Conservation (phyloP, 768 basidiomycete species). For the Leccinum variicolor region DNA sequence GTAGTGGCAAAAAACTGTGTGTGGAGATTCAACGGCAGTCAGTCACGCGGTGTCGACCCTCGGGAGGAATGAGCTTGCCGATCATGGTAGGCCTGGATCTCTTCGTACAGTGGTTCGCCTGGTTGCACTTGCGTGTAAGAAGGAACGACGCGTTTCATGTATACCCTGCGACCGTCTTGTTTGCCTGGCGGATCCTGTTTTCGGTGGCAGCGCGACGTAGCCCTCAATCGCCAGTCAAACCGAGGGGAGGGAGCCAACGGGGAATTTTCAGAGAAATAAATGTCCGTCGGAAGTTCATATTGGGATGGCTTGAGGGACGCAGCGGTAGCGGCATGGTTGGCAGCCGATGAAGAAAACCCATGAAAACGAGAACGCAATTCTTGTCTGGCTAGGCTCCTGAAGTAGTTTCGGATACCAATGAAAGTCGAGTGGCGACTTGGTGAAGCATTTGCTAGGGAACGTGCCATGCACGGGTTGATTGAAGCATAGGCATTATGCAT, state of each 20-base stretch:
- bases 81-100: constrained; percentile 51
- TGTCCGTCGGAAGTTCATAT: constrained; percentile 24
- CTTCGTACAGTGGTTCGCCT: constrained; percentile 44
- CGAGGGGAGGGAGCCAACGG: constrained; percentile 31
- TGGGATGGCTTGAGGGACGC: constrained; percentile 13
- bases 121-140: constrained; percentile 30
- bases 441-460: constrained; percentile 5
- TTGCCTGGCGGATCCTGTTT: constrained; percentile 12
- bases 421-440: constrained; percentile 20
- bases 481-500: constrained; percentile 18
- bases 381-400: constrained; percentile 17
- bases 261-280: constrained; percentile 29
- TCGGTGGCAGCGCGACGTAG: constrained; percentile 40
- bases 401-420: constrained; percentile 31
- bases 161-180: constrained; percentile 16
- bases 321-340: constrained; percentile 3
- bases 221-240: constrained; percentile 62
- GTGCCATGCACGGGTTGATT: not conserved
- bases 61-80: constrained; percentile 37
- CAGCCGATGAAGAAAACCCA: constrained; percentile 17
- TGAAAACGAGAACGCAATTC: not conserved
- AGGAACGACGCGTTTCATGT: constrained; percentile 39
- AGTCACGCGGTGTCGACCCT: not conserved
- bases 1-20: constrained; percentile 44
- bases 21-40: not conserved